A percentile compares a stretch with the other conserved stretches of the same genome.
These are phyloP conservation scores for Davidsoniella eucalypti DNA, from an alignment of 2,329 filamentous ascomycete genomes.

Conservation along the genomic window DNA sequence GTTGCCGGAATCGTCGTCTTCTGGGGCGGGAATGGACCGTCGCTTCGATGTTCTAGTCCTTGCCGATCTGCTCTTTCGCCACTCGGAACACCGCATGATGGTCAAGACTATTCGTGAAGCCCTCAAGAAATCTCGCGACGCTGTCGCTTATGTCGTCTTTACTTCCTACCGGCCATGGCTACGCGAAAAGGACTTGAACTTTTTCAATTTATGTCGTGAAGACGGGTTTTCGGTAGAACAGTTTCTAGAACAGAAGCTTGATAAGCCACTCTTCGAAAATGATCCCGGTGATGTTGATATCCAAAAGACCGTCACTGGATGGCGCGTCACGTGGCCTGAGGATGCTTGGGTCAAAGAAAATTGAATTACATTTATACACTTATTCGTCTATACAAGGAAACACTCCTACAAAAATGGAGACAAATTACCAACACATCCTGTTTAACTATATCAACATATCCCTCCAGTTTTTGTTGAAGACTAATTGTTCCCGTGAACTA, in stretches of 20 bases:
- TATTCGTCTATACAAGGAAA: no score
- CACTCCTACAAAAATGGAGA: no score
- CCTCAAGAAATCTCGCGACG: slow-evolving; percentile 36
- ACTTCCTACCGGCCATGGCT: slow-evolving; percentile 90
- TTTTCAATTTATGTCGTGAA: slow-evolving; percentile 62
- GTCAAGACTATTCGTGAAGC: slow-evolving; percentile 54
- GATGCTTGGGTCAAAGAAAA: slow-evolving; percentile 15
- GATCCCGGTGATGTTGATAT: slow-evolving; percentile 73
- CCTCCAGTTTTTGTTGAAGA: not conserved
- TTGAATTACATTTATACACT: not conserved
- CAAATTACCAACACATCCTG: no score
- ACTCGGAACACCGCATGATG: slow-evolving; percentile 69
- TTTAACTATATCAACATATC: not conserved
- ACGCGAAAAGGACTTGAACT: slow-evolving; percentile 64
- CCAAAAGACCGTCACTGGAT: slow-evolving; percentile 69
- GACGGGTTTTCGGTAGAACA: slow-evolving; percentile 63
- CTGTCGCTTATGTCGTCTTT: slow-evolving; percentile 74
- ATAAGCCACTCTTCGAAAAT: slow-evolving; percentile 74
- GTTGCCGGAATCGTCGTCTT: slow-evolving; percentile 23
- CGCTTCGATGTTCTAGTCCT: slow-evolving; percentile 71
- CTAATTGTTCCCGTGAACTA: slow-evolving; percentile 26
- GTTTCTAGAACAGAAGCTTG: slow-evolving; percentile 66
- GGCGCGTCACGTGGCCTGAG: slow-evolving; percentile 49
- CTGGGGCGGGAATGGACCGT: slow-evolving; percentile 14
- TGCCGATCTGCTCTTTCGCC: slow-evolving; percentile 80